Evolutionary conservation across 116 monocot species (phyloP).

Genomic region (Papilionanthe hybrid): DNA sequence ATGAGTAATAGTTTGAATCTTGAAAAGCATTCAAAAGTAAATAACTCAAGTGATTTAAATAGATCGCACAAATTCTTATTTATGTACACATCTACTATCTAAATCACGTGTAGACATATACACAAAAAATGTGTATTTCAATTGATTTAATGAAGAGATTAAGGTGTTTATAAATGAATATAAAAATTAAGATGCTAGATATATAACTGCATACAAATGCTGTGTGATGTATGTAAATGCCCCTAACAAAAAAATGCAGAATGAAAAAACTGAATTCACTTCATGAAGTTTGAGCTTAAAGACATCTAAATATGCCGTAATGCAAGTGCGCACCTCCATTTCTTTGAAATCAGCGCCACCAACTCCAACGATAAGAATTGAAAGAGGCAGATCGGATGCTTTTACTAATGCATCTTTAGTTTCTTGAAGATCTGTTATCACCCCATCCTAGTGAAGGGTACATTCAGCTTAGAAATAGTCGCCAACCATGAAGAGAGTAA

Average conservation of each 20-base stretch:
- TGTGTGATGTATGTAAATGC: no score
- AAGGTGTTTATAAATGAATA: no score
- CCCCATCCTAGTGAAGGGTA: conserved; percentile 60
- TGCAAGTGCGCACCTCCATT: conserved; percentile 63
- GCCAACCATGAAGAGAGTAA: conserved; percentile 1
- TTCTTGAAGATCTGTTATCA: conserved; percentile 95
- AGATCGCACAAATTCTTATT: no score
- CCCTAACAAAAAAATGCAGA: neutral
- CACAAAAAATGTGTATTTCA: no score
- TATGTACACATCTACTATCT: no score
- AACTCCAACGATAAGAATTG: conserved; percentile 92
- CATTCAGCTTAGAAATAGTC: conserved; percentile 5
- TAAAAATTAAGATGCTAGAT: no score
- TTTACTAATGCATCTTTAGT: conserved; percentile 83
- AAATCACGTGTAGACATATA: no score
- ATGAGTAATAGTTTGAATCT: no score
- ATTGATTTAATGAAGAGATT: no score
- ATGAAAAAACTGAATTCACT: neutral
- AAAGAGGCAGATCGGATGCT: conserved; percentile 86
- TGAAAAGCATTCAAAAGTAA: no score
- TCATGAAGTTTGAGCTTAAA: neutral
- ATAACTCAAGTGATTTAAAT: no score
- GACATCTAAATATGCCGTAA: neutral
- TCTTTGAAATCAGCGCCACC: conserved; percentile 95
- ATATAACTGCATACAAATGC: no score